Conservation (phyloP, 306 rosid genomes). For the Ormosia semicastrata region DNA sequence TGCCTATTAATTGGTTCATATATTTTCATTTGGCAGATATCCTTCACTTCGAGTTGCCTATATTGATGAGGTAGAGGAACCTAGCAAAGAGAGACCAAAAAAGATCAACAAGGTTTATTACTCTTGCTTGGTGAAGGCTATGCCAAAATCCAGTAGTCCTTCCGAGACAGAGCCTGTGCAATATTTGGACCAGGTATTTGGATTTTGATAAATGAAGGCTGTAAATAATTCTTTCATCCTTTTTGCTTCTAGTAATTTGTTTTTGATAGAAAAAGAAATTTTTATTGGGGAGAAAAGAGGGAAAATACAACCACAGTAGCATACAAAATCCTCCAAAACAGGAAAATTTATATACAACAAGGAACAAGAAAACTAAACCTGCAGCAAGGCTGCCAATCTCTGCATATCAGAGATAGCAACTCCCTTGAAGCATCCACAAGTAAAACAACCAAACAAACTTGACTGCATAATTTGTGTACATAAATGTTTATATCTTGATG, state of each 20-base stretch:
- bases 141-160: conserved; percentile 79
- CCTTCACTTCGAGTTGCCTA: conserved; percentile 97
- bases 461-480: not conserved
- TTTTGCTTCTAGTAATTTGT: not conserved
- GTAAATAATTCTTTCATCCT: not conserved
- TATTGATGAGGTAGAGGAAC: conserved; percentile 92
- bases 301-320: not conserved
- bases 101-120: conserved; percentile 78
- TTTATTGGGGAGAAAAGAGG: not conserved
- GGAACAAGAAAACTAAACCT: not conserved
- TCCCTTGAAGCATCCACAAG: not conserved
- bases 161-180: conserved; percentile 68
- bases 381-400: not conserved
- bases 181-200: conserved; percentile 81
- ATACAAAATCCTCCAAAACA: not conserved
- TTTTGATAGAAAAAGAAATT: not conserved
- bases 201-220: not conserved
- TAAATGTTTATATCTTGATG: not conserved
- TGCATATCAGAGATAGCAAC: not conserved
- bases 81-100: conserved; percentile 78
- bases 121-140: conserved; percentile 91
- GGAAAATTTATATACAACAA: not conserved
- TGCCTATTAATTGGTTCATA: not conserved
- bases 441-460: not conserved
- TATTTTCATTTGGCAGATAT: conserved; percentile 54